A percentile compares a stretch with the other conserved stretches of the same genome.
phyloP scores from a whole-genome alignment of 2,329 filamentous ascomycete species.

The Arthrinium puccinioides region DNA sequence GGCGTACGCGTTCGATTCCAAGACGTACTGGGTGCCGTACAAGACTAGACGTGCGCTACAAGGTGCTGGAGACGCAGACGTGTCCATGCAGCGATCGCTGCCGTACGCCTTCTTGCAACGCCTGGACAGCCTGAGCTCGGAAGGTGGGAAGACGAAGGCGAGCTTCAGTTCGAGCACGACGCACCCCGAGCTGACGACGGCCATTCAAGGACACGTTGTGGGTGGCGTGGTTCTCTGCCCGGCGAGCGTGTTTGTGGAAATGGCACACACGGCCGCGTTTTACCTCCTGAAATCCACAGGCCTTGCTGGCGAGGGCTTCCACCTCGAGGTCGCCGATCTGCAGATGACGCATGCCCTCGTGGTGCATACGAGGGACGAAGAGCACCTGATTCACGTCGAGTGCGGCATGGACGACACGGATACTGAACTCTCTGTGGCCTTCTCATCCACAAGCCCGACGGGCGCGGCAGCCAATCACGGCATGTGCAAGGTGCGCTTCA shows the following conservation, averaged over 20 bases:
- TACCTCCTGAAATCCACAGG: neutral
- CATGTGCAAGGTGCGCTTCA: conserved; percentile 1
- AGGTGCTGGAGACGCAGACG: neutral
- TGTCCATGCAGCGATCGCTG: neutral
- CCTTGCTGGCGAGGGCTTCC: neutral
- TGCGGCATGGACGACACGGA: neutral
- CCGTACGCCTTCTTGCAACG: neutral
- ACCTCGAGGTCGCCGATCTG: conserved; percentile 1
- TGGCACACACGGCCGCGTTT: neutral
- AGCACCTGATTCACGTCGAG: conserved; percentile 1
- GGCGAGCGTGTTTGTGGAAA: neutral
- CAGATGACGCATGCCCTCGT: conserved; percentile 2
- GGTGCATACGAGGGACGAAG: neutral
- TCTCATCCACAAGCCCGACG: neutral
- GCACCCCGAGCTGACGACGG: conserved; percentile 1
- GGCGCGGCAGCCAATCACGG: neutral
- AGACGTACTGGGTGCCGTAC: conserved; percentile 3
- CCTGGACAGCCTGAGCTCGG: neutral
- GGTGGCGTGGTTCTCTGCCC: conserved; percentile 1
- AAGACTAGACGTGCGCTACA: neutral
- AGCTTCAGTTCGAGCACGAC: neutral
- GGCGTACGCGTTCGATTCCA: conserved; percentile 1
- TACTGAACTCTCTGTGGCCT: neutral
- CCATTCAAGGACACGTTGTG: neutral
- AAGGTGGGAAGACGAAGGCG: neutral